These are phyloP conservation scores for Blumeriella jaapii DNA, from an alignment of 2,329 filamentous ascomycete genomes.

Conservation along the genomic window DNA sequence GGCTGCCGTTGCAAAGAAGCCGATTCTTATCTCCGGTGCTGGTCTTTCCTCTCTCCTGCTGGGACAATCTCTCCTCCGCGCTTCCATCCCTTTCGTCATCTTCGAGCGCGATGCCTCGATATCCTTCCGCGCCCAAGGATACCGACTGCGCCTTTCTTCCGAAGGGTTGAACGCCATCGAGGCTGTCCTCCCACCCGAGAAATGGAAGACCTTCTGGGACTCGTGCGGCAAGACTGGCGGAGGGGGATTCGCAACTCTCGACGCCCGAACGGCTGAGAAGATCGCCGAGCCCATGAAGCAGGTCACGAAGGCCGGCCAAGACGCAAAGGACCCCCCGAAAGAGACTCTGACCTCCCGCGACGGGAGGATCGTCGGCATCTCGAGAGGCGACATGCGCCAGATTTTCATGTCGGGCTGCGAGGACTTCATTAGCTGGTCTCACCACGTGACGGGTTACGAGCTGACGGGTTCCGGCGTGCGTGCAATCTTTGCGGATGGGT, in stretches of 20 bases:
- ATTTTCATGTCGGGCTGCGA: constrained; percentile 47
- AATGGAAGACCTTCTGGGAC: constrained; percentile 45
- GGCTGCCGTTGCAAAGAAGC: too few relatives aligned
- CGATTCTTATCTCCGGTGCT: constrained; percentile 32
- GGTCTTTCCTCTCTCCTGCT: constrained; percentile 31
- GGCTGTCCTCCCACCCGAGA: constrained; percentile 37
- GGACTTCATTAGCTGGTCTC: constrained; percentile 41
- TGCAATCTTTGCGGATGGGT: constrained; percentile 48
- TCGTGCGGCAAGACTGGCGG: constrained; percentile 49
- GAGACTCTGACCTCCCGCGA: constrained; percentile 37
- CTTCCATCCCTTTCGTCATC: constrained; percentile 29
- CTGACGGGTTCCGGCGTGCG: constrained; percentile 41
- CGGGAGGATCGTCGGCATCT: constrained; percentile 49
- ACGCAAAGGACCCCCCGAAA: constrained; percentile 7
- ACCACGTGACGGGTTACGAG: constrained; percentile 47
- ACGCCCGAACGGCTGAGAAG: constrained; percentile 42
- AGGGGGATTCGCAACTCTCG: constrained; percentile 35
- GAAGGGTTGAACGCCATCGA: constrained; percentile 51
- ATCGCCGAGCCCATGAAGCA: constrained; percentile 21
- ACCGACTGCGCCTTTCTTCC: constrained; percentile 44
- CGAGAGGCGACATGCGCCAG: constrained; percentile 50
- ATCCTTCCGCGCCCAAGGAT: constrained; percentile 50
- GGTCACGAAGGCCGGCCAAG: constrained; percentile 20
- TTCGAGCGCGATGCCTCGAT: constrained; percentile 35
- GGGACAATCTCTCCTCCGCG: constrained; percentile 28